Evolutionary conservation across 78 protist genomes (phyloP).

Genomic region (Creolimax fragrantissima): DNA sequence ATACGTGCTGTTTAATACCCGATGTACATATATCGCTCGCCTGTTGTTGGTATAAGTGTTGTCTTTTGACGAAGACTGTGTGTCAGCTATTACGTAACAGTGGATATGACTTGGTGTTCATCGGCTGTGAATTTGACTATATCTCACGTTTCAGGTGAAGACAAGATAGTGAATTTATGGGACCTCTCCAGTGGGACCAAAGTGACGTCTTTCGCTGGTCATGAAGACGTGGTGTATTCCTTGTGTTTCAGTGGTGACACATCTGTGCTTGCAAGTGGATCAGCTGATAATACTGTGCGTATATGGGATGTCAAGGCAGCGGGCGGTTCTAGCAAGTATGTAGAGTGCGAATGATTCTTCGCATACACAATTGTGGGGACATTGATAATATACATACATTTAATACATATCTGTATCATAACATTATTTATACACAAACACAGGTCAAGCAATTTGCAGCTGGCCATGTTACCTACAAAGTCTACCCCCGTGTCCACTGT

Average conservation of each 20-base stretch:
- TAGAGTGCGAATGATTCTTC: not conserved
- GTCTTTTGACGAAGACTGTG: not conserved
- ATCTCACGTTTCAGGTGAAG: constrained; percentile 24
- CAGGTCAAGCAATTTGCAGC: constrained; percentile 1
- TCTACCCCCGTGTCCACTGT: constrained; percentile 62
- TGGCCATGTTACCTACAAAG: constrained; percentile 60
- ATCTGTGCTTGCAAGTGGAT: constrained; percentile 52
- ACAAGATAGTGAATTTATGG: constrained; percentile 49
- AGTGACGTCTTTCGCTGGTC: constrained; percentile 50
- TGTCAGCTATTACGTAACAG: not conserved
- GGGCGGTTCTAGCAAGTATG: not conserved
- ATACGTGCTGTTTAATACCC: no score
- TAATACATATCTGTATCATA: not conserved
- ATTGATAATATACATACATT: not conserved
- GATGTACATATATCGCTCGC: not conserved
- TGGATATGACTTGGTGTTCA: not conserved
- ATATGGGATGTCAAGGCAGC: constrained; percentile 73
- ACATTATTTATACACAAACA: not conserved
- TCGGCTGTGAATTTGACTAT: not conserved
- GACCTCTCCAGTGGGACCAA: constrained; percentile 52
- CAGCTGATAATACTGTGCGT: constrained; percentile 66
- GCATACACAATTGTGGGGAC: not conserved
- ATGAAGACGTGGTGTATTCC: constrained; percentile 46
- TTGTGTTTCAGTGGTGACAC: constrained; percentile 16
- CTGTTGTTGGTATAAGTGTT: not conserved